These are phyloP conservation scores for Hanseniaspora uvarum DNA, from an alignment of 1,139 yeast genomes.

Conservation along the genomic window DNA sequence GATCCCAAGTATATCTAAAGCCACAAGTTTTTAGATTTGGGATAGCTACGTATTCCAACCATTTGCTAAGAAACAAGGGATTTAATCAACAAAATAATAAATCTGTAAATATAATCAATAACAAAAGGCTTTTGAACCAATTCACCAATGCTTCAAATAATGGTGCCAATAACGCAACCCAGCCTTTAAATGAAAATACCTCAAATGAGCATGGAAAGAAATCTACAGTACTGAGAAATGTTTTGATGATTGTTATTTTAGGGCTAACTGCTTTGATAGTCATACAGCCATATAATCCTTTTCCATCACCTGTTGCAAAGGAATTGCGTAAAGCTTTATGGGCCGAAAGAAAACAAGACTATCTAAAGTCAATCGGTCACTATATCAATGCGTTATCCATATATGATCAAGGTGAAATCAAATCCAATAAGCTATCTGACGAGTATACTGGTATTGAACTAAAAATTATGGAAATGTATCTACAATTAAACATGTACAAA, in stretches of 20 bases:
- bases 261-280: slow-evolving; percentile 10
- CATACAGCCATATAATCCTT: slow-evolving; percentile 48
- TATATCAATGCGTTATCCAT: slow-evolving; percentile 47
- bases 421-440: slow-evolving; percentile 49
- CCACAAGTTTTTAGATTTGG: not conserved
- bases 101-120: not conserved
- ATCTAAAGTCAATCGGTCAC: slow-evolving; percentile 53
- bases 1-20: not conserved
- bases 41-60: not conserved
- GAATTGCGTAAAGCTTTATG: slow-evolving; percentile 59
- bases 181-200: slow-evolving; percentile 1
- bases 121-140: not conserved
- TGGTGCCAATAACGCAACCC: not conserved
- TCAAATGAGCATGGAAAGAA: slow-evolving; percentile 6
- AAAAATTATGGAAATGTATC: slow-evolving; percentile 80
- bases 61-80: not conserved
- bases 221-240: slow-evolving; percentile 17
- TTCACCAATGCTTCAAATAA: not conserved
- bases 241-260: slow-evolving; percentile 4
- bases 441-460: slow-evolving; percentile 79
- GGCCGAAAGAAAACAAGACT: slow-evolving; percentile 68
- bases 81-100: not conserved
- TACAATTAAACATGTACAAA: slow-evolving; percentile 46
- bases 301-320: slow-evolving; percentile 51
- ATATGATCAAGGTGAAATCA: slow-evolving; percentile 35